A percentile compares a stretch with the other conserved stretches of the same genome.
These are phyloP conservation scores for Umbellularia californica DNA, from an alignment of 164 flowering plant genomes.

Conservation along the genomic window DNA sequence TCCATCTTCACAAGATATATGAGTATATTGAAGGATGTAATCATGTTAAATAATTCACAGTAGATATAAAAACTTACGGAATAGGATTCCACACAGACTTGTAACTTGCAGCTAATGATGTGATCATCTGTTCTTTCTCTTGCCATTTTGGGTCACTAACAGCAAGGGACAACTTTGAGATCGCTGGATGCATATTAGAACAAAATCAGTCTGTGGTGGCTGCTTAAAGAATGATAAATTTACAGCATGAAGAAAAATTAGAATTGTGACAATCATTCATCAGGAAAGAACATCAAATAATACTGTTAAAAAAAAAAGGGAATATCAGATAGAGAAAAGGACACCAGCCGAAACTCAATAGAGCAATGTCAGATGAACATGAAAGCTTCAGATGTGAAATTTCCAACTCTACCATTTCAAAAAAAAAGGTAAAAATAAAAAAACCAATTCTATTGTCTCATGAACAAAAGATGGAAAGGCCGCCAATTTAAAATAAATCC, in stretches of 20 bases:
- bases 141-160: slow-evolving; percentile 61
- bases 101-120: slow-evolving; percentile 50
- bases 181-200: slow-evolving; percentile 26
- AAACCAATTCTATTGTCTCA: not conserved
- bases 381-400: too few relatives aligned
- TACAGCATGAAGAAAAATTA: not conserved
- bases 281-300: not conserved
- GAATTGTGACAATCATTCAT: not conserved
- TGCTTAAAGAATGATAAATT: not conserved
- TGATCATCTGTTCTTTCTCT: slow-evolving; percentile 46
- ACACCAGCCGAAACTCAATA: not conserved
- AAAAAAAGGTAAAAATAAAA: not conserved
- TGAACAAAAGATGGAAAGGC: not conserved
- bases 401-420: not conserved
- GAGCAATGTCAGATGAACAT: not conserved
- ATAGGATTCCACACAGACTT: slow-evolving; percentile 42
- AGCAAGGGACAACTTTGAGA: slow-evolving; percentile 49
- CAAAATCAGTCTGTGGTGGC: slow-evolving; percentile 3
- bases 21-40: too few relatives aligned
- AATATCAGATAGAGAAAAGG: not conserved
- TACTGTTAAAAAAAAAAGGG: not conserved
- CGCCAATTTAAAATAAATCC: not conserved
- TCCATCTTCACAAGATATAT: too few relatives aligned
- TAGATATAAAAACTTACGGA: slow-evolving; percentile 27
- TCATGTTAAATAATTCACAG: too few relatives aligned